A percentile compares a stretch with the other conserved stretches of the same genome.
phyloP scores from a whole-genome alignment of 2,329 filamentous ascomycete species.

The Lasiodiplodia gonubiensis region DNA sequence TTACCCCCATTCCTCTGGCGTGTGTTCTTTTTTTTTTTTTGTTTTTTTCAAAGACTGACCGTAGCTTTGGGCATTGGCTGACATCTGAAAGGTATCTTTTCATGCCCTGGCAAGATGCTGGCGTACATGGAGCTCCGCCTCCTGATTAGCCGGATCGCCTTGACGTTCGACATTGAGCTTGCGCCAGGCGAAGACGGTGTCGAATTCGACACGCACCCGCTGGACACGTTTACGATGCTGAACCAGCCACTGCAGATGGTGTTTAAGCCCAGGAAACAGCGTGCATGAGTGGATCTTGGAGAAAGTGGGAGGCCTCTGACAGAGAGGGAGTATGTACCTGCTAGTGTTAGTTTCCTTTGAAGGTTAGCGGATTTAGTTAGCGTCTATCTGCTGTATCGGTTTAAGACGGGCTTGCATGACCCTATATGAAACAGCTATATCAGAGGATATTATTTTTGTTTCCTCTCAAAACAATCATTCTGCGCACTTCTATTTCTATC shows the following conservation, averaged over 20 bases:
- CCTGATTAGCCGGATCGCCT: constrained; percentile 32
- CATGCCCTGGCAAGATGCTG: constrained; percentile 35
- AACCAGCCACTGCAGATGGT: constrained; percentile 39
- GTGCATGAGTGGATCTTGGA: neutral
- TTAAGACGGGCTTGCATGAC: too few relatives aligned
- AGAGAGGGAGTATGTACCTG: too few relatives aligned
- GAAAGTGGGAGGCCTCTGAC: neutral
- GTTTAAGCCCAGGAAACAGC: constrained; percentile 31
- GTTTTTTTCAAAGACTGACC: neutral
- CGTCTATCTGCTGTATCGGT: too few relatives aligned
- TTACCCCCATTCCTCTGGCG: too few relatives aligned
- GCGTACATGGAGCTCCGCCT: constrained; percentile 34
- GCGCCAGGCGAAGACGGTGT: constrained; percentile 35
- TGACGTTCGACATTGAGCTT: constrained; percentile 35
- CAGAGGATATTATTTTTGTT: too few relatives aligned
- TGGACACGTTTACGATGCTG: constrained; percentile 32
- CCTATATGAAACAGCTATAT: too few relatives aligned
- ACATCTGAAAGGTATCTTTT: constrained; percentile 30
- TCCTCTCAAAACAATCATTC: too few relatives aligned
- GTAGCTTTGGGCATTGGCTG: neutral
- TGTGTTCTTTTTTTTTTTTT: neutral
- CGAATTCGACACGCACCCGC: constrained; percentile 29
- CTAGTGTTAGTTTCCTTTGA: too few relatives aligned
- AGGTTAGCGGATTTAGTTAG: too few relatives aligned
- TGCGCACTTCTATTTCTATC: too few relatives aligned